These are phyloP conservation scores for Hemisphaericaspora xylanilytica DNA, from an alignment of 1,139 yeast species.

Conservation along the genomic window DNA sequence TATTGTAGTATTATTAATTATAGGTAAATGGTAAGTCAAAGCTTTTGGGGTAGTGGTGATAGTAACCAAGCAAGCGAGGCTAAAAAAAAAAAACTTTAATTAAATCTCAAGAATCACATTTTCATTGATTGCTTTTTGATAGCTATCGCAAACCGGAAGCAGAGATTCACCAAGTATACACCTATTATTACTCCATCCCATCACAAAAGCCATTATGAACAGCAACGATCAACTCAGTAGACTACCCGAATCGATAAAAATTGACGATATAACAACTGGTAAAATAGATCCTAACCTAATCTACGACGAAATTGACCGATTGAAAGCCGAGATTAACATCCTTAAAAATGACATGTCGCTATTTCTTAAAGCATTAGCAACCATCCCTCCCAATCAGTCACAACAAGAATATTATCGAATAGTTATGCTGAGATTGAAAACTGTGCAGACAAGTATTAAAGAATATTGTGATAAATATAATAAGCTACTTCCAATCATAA, in stretches of 20 bases:
- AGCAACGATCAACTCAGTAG: constrained; percentile 11
- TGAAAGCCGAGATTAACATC: constrained; percentile 44
- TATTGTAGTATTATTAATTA: too few relatives aligned
- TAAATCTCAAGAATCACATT: too few relatives aligned
- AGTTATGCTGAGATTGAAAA: constrained; percentile 29
- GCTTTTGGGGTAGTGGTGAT: too few relatives aligned
- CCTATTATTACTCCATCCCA: too few relatives aligned
- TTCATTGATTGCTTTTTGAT: too few relatives aligned
- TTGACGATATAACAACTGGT: constrained; percentile 49
- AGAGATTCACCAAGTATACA: too few relatives aligned
- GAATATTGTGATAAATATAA: constrained; percentile 46
- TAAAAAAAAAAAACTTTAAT: too few relatives aligned
- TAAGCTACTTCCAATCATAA: constrained; percentile 47
- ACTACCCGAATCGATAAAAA: constrained; percentile 39
- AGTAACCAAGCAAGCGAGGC: too few relatives aligned
- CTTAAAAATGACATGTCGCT: constrained; percentile 45
- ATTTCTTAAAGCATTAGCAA: constrained; percentile 39
- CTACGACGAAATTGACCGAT: constrained; percentile 40
- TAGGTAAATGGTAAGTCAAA: too few relatives aligned
- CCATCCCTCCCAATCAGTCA: constrained; percentile 33
- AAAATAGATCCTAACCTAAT: constrained; percentile 37
- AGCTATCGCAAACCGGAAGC: too few relatives aligned
- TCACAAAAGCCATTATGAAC: neutral
- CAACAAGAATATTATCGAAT: constrained; percentile 38
- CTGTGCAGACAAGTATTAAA: constrained; percentile 38